Percentiles rank a stretch among this genome's conserved stretches.
Conservation (phyloP, 306 rosid genomes). For the Prunus mira region DNA sequence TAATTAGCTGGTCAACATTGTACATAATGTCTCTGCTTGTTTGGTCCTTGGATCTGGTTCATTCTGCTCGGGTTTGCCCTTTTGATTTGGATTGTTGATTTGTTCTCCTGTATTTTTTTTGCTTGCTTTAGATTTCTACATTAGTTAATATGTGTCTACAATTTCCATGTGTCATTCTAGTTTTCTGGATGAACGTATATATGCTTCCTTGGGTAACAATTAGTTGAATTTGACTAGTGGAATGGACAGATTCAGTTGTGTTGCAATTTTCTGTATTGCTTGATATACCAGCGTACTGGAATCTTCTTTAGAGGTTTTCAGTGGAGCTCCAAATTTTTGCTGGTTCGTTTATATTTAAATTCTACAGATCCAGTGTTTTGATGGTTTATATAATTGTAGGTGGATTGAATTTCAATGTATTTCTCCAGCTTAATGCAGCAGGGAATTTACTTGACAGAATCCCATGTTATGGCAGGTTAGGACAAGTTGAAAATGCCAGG, state of each 20-base stretch:
- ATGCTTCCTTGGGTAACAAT: too few relatives aligned
- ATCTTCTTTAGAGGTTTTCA: neutral
- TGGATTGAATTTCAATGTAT: constrained; percentile 3
- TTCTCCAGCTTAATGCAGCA: neutral
- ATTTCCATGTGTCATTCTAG: neutral
- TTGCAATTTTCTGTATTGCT: neutral
- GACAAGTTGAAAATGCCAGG: constrained; percentile 83
- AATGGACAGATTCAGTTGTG: neutral
- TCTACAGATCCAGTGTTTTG: neutral
- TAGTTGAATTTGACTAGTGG: neutral
- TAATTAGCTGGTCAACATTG: constrained; percentile 6
- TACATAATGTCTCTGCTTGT: constrained; percentile 6
- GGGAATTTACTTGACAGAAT: neutral
- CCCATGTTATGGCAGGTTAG: constrained; percentile 55
- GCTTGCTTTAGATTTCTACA: neutral
- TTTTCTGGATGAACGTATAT: neutral
- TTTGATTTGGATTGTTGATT: neutral
- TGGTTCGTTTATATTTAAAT: neutral
- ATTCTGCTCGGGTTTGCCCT: neutral
- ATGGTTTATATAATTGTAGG: neutral
- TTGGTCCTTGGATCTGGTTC: constrained; percentile 26
- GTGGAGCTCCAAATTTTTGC: neutral
- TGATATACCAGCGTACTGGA: neutral
- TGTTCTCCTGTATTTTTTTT: neutral
- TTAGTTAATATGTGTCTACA: neutral